These are phyloP conservation scores for Polyporus arcularius DNA, from an alignment of 768 basidiomycete genomes.

Conservation along the genomic window DNA sequence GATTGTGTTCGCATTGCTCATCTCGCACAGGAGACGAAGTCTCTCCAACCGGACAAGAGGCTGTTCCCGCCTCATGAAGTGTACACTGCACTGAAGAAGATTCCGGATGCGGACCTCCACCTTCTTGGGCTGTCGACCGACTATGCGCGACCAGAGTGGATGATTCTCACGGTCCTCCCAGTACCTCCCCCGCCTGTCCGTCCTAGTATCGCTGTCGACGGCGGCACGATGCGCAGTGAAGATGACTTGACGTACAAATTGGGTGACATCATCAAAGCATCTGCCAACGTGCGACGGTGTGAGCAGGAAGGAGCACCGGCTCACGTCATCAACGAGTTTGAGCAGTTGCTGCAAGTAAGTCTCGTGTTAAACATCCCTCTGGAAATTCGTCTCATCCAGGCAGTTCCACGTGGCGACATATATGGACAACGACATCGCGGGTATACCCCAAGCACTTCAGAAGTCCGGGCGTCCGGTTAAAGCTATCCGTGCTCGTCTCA, in stretches of 20 bases:
- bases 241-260: conserved; percentile 99
- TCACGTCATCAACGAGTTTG: conserved; percentile 93
- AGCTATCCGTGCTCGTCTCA: conserved; percentile 95
- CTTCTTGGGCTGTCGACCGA: conserved; percentile 92
- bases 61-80: conserved; percentile 83
- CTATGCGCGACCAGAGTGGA: conserved; percentile 98
- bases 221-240: conserved; percentile 94
- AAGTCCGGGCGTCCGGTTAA: conserved; percentile 98
- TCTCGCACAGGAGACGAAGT: conserved; percentile 67
- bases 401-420: conserved; percentile 99
- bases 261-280: conserved; percentile 94
- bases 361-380: background rate
- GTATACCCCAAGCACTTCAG: conserved; percentile 95
- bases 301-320: conserved; percentile 97
- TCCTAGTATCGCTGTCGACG: conserved; percentile 96
- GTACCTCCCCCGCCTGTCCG: conserved; percentile 98
- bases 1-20: conserved; percentile 3
- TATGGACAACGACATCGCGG: conserved; percentile 99
- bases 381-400: background rate
- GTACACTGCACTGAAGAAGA: conserved; percentile 95
- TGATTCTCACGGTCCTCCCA: conserved; percentile 97
- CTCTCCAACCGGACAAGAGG: conserved; percentile 79
- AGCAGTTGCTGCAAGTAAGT: conserved; percentile 89
- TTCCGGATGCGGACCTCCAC: conserved; percentile 84
- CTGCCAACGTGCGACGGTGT: conserved; percentile 85